These are phyloP conservation scores for Oenanthe javanica DNA, from an alignment of 140 eudicot species.

Conservation along the genomic window DNA sequence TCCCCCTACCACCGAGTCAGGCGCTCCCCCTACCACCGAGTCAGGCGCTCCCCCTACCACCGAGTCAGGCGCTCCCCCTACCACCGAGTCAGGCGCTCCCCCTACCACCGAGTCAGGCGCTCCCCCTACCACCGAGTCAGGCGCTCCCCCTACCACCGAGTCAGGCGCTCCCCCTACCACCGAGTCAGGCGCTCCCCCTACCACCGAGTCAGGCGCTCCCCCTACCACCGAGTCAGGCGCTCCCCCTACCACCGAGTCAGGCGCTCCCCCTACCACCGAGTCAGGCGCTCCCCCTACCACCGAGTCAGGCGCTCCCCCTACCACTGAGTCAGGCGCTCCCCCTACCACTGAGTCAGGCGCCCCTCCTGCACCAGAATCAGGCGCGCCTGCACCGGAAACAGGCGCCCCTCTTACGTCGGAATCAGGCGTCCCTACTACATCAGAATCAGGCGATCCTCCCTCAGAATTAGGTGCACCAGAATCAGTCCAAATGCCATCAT, in stretches of 20 bases:
- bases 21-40: conserved; percentile 7
- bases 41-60: conserved; percentile 1
- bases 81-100: not conserved
- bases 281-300: not conserved
- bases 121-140: not conserved
- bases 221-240: conserved; percentile 3
- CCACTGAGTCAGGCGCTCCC: conserved; percentile 33
- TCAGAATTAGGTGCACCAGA: conserved; percentile 26
- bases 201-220: conserved; percentile 9
- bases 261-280: not conserved
- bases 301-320: conserved; percentile 13
- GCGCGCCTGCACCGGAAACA: conserved; percentile 16
- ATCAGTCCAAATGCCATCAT: conserved; percentile 14
- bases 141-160: conserved; percentile 31
- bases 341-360: conserved; percentile 5
- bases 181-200: conserved; percentile 11
- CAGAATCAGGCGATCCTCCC: not conserved
- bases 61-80: not conserved
- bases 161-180: conserved; percentile 17
- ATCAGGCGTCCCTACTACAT: not conserved
- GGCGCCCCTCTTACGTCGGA: not conserved
- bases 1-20: too few relatives aligned
- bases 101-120: not conserved
- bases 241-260: not conserved
- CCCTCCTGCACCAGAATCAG: conserved; percentile 15